A percentile compares a stretch with the other conserved stretches of the same genome.
Conservation (phyloP, 2,329 filamentous ascomycete genomes). For the Sphaerulina musiva region DNA sequence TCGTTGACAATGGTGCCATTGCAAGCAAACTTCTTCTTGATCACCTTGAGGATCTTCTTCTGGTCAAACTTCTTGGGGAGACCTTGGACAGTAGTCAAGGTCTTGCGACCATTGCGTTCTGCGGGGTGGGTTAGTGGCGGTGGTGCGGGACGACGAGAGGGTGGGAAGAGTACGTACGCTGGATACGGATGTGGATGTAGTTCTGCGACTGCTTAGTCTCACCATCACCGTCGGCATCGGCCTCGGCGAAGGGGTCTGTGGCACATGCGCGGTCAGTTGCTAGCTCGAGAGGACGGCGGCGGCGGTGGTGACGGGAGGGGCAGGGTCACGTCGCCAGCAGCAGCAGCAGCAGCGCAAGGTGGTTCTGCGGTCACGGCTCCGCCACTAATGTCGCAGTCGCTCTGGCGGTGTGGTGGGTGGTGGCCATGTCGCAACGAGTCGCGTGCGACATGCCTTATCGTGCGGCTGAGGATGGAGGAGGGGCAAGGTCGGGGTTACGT, state of each 20-base stretch:
- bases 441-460: conserved; percentile 16
- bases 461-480: conserved; percentile 10
- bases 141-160: neutral
- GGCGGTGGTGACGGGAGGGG: neutral
- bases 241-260: conserved; percentile 99
- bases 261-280: conserved; percentile 15
- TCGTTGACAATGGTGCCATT: conserved; percentile 99
- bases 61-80: conserved; percentile 98
- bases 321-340: neutral
- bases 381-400: neutral
- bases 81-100: conserved; percentile 98
- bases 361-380: neutral
- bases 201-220: conserved; percentile 92
- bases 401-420: neutral
- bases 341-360: too few species aligned
- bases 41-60: conserved; percentile 99
- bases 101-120: conserved; percentile 99
- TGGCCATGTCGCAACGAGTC: neutral
- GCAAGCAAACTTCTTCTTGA: conserved; percentile 99
- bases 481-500: conserved; percentile 9
- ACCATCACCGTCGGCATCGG: conserved; percentile 98
- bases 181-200: conserved; percentile 99
- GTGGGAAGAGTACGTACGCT: conserved; percentile 54
- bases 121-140: conserved; percentile 26
- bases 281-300: neutral